phyloP scores from a whole-genome alignment of 2,329 filamentous ascomycete genomes.

The Aspergillus aculeatinus region DNA sequence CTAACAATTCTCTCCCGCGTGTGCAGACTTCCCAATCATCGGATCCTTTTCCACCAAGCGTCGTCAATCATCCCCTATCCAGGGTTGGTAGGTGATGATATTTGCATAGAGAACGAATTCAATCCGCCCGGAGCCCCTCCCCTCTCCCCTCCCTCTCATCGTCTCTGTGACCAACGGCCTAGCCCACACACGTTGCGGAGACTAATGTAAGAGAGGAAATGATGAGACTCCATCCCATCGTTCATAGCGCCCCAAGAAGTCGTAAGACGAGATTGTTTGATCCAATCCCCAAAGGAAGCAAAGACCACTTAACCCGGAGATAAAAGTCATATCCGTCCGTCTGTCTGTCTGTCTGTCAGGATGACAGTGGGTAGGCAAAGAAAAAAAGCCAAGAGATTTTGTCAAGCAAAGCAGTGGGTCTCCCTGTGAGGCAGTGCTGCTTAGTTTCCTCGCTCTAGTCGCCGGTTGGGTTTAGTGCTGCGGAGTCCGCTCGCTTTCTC shows the following conservation, averaged over 20 bases:
- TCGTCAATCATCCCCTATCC: not conserved
- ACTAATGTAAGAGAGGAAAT: no score
- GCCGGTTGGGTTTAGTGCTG: not conserved
- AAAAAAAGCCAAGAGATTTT: not conserved
- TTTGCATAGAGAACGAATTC: not conserved
- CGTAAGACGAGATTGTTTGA: no score
- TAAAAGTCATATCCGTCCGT: not conserved
- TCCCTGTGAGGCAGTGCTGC: slow-evolving; percentile 13
- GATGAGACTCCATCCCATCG: no score
- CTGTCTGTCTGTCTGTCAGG: not conserved
- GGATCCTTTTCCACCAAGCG: not conserved
- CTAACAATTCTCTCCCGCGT: no score
- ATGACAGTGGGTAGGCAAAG: not conserved
- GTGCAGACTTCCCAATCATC: no score
- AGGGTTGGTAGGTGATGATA: not conserved
- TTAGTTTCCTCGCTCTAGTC: not conserved
- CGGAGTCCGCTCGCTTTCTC: not conserved
- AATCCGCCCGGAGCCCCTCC: not conserved
- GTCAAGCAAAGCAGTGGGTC: slow-evolving; percentile 11
- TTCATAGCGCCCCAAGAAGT: no score
- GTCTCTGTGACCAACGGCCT: no score
- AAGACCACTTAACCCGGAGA: not conserved
- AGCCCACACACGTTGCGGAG: no score
- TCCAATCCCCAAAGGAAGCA: no score
- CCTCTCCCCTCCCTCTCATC: not conserved